phyloP scores from a whole-genome alignment of 768 basidiomycete genomes.

The Antrodiella citrinella region DNA sequence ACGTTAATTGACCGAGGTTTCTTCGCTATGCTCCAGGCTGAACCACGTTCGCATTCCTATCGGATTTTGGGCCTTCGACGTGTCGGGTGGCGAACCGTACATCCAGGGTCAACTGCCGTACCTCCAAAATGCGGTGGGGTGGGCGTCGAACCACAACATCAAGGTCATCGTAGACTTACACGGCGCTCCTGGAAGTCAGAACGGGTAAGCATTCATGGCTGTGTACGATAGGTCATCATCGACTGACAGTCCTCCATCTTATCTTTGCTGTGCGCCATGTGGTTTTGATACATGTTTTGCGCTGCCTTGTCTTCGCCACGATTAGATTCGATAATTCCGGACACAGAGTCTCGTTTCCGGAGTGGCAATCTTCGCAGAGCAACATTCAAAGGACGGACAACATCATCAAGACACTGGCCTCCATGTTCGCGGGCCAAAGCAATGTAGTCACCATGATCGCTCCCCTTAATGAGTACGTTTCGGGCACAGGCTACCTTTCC shows the following conservation, averaged over 20 bases:
- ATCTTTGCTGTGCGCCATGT: neutral
- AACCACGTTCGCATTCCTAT: constrained; percentile 83
- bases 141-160: constrained; percentile 63
- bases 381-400: constrained; percentile 62
- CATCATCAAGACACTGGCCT: constrained; percentile 55
- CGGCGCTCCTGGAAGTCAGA: constrained; percentile 79
- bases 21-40: constrained; percentile 34
- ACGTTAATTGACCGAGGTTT: constrained; percentile 8
- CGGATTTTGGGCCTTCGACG: constrained; percentile 88
- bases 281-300: neutral
- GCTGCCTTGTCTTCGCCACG: neutral
- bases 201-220: constrained; percentile 41
- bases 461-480: constrained; percentile 66
- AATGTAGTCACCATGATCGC: constrained; percentile 60
- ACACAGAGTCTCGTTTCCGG: constrained; percentile 48
- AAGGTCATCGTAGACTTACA: constrained; percentile 72
- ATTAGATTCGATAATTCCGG: constrained; percentile 78
- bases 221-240: neutral
- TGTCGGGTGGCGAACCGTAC: constrained; percentile 69
- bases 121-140: constrained; percentile 54
- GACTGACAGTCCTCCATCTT: constrained; percentile 1
- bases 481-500: neutral
- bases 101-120: constrained; percentile 71
- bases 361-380: constrained; percentile 59
- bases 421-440: constrained; percentile 45